Conservation (phyloP, 1,139 yeast genomes). For the Blastobotrys illinoisensis region DNA sequence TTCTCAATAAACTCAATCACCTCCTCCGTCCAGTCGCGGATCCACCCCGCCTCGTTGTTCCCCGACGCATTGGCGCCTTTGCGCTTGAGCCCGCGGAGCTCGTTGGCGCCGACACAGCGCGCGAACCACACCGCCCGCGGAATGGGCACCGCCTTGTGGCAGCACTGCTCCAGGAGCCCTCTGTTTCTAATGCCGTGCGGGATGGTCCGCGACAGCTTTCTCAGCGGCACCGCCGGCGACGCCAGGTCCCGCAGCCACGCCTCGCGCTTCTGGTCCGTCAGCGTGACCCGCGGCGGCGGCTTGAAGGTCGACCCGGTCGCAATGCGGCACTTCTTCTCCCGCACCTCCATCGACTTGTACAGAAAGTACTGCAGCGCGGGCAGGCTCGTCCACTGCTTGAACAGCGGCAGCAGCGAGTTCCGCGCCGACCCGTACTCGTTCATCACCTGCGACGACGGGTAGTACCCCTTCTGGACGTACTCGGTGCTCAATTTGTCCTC, state of each 20-base stretch:
- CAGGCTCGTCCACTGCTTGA: constrained; percentile 46
- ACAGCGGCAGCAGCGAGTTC: constrained; percentile 28
- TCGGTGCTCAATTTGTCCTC: constrained; percentile 48
- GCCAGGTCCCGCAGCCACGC: constrained; percentile 81
- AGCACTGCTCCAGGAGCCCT: constrained; percentile 64
- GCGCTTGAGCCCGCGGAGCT: constrained; percentile 60
- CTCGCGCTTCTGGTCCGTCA: constrained; percentile 80
- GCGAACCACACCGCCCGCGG: constrained; percentile 85
- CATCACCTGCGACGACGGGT: constrained; percentile 48
- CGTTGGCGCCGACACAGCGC: constrained; percentile 79
- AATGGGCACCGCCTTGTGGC: constrained; percentile 61
- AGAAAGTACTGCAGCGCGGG: constrained; percentile 58
- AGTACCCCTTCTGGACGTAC: constrained; percentile 54
- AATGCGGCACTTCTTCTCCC: constrained; percentile 63
- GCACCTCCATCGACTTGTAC: constrained; percentile 57
- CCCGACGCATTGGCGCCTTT: constrained; percentile 35
- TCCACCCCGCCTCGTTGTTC: constrained; percentile 51
- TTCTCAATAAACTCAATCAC: constrained; percentile 56
- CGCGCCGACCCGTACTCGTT: constrained; percentile 40
- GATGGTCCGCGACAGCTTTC: constrained; percentile 66
- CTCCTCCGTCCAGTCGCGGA: constrained; percentile 86
- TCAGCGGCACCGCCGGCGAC: constrained; percentile 57
- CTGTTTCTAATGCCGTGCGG: constrained; percentile 87
- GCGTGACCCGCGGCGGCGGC: constrained; percentile 82
- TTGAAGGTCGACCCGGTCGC: constrained; percentile 51